Evolutionary conservation across 2,329 filamentous ascomycete genomes (phyloP).

Genomic region (Xylaria digitata): DNA sequence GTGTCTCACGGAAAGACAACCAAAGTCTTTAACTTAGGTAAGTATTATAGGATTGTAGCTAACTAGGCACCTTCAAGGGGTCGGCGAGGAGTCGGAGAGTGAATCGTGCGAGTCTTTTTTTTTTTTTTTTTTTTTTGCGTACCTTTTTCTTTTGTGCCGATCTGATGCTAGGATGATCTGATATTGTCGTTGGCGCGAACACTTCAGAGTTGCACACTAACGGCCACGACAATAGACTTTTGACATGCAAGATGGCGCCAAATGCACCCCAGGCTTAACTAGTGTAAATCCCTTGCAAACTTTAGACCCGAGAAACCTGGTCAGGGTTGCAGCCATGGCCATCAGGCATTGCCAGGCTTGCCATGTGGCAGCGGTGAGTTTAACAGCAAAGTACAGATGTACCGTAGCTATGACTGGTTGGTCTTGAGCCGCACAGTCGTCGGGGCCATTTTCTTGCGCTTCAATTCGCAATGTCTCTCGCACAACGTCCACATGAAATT

Average conservation of each 20-base stretch:
- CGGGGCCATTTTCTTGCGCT: conserved; percentile 12
- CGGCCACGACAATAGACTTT: conserved; percentile 25
- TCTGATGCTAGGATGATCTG: conserved; percentile 34
- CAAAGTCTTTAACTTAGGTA: not conserved
- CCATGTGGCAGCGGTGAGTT: conserved; percentile 31
- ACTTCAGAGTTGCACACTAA: conserved; percentile 23
- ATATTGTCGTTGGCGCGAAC: conserved; percentile 22
- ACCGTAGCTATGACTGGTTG: conserved; percentile 18
- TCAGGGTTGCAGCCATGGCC: conserved; percentile 21
- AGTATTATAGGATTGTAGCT: not conserved
- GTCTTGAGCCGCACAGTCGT: conserved; percentile 30
- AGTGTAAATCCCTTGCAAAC: conserved; percentile 22
- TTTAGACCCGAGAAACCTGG: conserved; percentile 17
- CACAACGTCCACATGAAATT: conserved; percentile 12
- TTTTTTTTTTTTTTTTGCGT: conserved; percentile 18
- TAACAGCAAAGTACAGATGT: conserved; percentile 10
- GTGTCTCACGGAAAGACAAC: conserved; percentile 33
- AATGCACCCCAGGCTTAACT: conserved; percentile 34
- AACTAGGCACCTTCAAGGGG: conserved; percentile 8
- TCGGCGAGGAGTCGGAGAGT: conserved; percentile 25
- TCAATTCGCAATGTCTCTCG: conserved; percentile 24
- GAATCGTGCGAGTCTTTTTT: conserved; percentile 15
- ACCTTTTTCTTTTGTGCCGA: conserved; percentile 19
- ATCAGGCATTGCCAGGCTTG: conserved; percentile 20
- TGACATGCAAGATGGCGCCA: conserved; percentile 34